Conservation (phyloP, 2,329 filamentous ascomycete species). For the Penicillium sp. region DNA sequence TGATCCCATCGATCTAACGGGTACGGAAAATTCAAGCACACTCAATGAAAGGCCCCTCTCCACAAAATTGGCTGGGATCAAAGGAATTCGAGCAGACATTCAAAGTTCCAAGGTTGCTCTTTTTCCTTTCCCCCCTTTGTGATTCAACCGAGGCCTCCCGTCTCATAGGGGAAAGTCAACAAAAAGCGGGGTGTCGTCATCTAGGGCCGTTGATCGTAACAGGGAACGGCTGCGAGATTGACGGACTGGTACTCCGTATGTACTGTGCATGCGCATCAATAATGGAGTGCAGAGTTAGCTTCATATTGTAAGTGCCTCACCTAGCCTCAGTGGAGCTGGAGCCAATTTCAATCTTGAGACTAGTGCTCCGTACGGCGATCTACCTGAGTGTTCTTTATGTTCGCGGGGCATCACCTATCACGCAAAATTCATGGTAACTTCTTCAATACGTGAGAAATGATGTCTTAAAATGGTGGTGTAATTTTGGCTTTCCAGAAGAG, state of each 20-base stretch:
- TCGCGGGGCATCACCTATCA: not conserved
- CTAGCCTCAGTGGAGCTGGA: not conserved
- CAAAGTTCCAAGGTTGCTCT: not conserved
- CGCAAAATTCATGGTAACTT: too few species aligned
- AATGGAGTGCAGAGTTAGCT: slow-evolving; percentile 5
- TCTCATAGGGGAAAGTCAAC: slow-evolving; percentile 10
- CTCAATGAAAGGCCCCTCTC: slow-evolving; percentile 15
- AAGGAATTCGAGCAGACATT: not conserved
- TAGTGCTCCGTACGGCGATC: not conserved
- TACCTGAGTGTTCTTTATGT: not conserved
- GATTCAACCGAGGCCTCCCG: not conserved
- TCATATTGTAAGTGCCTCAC: not conserved
- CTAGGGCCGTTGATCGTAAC: slow-evolving; percentile 27
- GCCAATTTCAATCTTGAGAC: not conserved
- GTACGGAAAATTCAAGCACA: not conserved
- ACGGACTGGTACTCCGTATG: slow-evolving; percentile 13
- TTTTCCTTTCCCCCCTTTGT: not conserved
- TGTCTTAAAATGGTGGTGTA: not conserved
- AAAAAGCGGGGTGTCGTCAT: slow-evolving; percentile 22
- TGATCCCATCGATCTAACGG: not conserved
- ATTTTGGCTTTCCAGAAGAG: slow-evolving; percentile 8
- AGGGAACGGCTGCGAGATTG: slow-evolving; percentile 28
- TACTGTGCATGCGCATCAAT: slow-evolving; percentile 23
- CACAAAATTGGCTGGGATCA: slow-evolving; percentile 14
- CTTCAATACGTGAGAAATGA: too few species aligned